Evolutionary conservation across 345 rosid genomes (phyloP).

Genomic region (Limnanthes douglasii): DNA sequence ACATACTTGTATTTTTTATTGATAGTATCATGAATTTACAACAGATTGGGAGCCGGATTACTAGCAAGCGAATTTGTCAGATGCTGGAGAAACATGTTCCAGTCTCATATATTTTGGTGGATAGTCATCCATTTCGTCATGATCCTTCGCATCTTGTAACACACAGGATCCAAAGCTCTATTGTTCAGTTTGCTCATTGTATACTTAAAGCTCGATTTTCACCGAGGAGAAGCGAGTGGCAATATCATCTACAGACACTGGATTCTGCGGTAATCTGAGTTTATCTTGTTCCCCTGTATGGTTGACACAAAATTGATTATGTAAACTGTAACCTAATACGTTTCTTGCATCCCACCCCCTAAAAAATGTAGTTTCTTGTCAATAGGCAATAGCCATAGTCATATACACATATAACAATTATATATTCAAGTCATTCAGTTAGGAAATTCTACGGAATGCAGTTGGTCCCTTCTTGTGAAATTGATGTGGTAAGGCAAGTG

Average conservation of each 20-base stretch:
- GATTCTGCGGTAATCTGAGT: constrained; percentile 56
- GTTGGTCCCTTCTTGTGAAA: too few relatives aligned
- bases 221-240: constrained; percentile 26
- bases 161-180: constrained; percentile 69
- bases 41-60: constrained; percentile 88
- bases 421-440: too few relatives aligned
- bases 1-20: too few relatives aligned
- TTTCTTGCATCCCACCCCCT: too few relatives aligned
- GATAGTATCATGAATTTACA: constrained; percentile 13
- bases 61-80: constrained; percentile 70
- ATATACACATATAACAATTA: too few relatives aligned
- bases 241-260: constrained; percentile 30
- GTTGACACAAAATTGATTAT: too few relatives aligned
- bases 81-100: constrained; percentile 67
- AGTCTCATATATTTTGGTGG: constrained; percentile 62
- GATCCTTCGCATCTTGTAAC: constrained; percentile 91
- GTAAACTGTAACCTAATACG: too few relatives aligned
- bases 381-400: too few relatives aligned
- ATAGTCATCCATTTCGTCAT: constrained; percentile 69
- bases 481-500: too few relatives aligned
- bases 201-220: constrained; percentile 33
- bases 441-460: too few relatives aligned
- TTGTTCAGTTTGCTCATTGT: constrained; percentile 41
- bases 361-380: too few relatives aligned
- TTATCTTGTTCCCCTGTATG: too few relatives aligned